These are phyloP conservation scores for Marasmius fiardii DNA, from an alignment of 1,284 basidiomycete genomes.

Conservation along the genomic window DNA sequence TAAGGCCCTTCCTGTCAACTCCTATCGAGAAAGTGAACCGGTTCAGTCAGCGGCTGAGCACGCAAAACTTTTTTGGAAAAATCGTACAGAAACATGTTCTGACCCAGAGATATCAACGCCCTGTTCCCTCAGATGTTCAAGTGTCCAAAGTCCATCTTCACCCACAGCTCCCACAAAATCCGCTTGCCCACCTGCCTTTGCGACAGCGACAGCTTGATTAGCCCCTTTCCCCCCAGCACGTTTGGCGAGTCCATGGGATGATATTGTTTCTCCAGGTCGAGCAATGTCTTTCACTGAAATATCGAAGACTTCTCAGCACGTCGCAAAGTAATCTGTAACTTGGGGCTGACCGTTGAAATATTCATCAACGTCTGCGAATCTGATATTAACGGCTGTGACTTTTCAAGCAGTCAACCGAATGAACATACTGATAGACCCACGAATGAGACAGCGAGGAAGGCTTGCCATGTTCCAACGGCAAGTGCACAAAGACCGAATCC, in stretches of 20 bases:
- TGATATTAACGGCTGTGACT: background rate
- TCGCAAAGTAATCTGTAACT: background rate
- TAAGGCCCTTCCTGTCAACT: constrained; percentile 51
- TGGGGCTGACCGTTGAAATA: constrained; percentile 46
- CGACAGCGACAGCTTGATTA: constrained; percentile 56
- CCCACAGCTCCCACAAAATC: constrained; percentile 48
- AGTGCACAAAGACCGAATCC: too few species aligned
- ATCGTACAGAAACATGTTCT: constrained; percentile 11
- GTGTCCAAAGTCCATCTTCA: constrained; percentile 45
- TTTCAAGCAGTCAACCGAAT: background rate
- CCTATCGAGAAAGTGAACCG: constrained; percentile 24
- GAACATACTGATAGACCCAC: constrained; percentile 53
- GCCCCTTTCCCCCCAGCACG: constrained; percentile 57
- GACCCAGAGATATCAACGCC: constrained; percentile 37
- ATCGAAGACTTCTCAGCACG: background rate
- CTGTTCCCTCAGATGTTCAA: constrained; percentile 30
- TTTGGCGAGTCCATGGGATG: constrained; percentile 42
- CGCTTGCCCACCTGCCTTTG: constrained; percentile 41
- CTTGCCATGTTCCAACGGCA: constrained; percentile 6
- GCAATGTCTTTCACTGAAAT: constrained; percentile 44
- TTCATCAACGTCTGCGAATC: constrained; percentile 48
- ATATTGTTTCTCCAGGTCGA: constrained; percentile 54
- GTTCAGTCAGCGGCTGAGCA: background rate
- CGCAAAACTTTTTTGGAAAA: background rate
- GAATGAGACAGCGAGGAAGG: constrained; percentile 36